Evolutionary conservation across 2,329 filamentous ascomycete species (phyloP), one percentile per base, ranked within the genome.

Genomic region (Sporothrix inflata): DNA sequence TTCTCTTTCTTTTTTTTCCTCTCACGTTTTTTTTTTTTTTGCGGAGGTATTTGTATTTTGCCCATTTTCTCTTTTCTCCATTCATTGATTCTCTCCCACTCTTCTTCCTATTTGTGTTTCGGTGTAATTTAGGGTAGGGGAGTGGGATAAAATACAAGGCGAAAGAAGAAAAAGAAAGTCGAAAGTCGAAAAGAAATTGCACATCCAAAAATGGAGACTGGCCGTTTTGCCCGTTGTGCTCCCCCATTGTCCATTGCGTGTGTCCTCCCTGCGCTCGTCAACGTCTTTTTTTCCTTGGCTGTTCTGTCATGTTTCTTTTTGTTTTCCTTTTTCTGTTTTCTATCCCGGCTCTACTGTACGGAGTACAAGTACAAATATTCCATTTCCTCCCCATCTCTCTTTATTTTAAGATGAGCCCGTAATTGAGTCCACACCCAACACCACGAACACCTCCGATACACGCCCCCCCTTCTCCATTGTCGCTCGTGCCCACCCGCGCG

Each of bases 251-350:
- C 38, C 12, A 65, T 47, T 45, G 57, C n/a, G 61, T 27, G 40
- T 9, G 40, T 66, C 40, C 40, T 47, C 61, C 40, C 61, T 30
- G 61, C 61, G 40, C n/a, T 14, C 40, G 24, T 19, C 21, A 47
- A 65, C 61, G 61, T 65, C 61, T 65, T 30, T 63, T 63, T 19
- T 45, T 19, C 16, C 38, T 63, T n/a, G 4, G 57, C n/a, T 61
- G 5, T 42, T 24, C n/a, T 45, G 9, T 45, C 38, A 27, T 16
- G 11, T 14, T 65, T 45, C 5, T 9, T 27, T 65, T 24, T 14
- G 11, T 16, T 30, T 24, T 47, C 30, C 5, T 16, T 30, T 4
- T n/a, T 65, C 11, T 27, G 24, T 65, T 47, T 47, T 19, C 16
- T 21, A 5, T n/a, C 16, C 38, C 40, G 2, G 47, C 9, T 27